A percentile compares a stretch with the other conserved stretches of the same genome.
Conservation (phyloP, 176 grass and related monocot species). For the Lolium rigidum region DNA sequence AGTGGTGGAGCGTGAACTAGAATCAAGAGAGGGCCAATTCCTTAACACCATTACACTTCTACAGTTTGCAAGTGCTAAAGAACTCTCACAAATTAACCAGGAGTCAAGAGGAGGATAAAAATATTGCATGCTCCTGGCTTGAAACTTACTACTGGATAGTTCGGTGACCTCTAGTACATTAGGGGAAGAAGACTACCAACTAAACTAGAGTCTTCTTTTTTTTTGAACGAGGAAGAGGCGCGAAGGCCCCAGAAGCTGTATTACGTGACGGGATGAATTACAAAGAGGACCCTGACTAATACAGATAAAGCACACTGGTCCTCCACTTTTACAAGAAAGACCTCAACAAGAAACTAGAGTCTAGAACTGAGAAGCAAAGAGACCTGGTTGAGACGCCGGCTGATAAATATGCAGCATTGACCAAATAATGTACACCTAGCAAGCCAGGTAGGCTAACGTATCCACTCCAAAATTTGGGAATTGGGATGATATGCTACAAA, state of each 20-base stretch:
- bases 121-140: not conserved
- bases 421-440: not conserved
- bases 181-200: not conserved
- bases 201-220: not conserved
- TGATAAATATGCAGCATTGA: not conserved
- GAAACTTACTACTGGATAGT: not conserved
- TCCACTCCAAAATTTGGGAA: not conserved
- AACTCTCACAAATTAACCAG: not conserved
- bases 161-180: not conserved
- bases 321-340: too few species aligned
- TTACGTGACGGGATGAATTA: too few species aligned
- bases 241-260: too few species aligned
- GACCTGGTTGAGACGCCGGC: not conserved
- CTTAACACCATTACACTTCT: not conserved
- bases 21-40: not conserved
- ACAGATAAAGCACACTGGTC: too few species aligned
- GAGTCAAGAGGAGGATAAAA: not conserved
- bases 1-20: not conserved
- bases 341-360: not conserved
- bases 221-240: too few species aligned
- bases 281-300: too few species aligned
- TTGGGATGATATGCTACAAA: slow-evolving; percentile 10
- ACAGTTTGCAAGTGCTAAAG: not conserved
- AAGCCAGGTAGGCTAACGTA: not conserved
- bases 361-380: not conserved